Percentiles rank a stretch among this genome's conserved stretches.
phyloP scores from a whole-genome alignment of 352 stramenopile genomes.

The Detonula confervacea region DNA sequence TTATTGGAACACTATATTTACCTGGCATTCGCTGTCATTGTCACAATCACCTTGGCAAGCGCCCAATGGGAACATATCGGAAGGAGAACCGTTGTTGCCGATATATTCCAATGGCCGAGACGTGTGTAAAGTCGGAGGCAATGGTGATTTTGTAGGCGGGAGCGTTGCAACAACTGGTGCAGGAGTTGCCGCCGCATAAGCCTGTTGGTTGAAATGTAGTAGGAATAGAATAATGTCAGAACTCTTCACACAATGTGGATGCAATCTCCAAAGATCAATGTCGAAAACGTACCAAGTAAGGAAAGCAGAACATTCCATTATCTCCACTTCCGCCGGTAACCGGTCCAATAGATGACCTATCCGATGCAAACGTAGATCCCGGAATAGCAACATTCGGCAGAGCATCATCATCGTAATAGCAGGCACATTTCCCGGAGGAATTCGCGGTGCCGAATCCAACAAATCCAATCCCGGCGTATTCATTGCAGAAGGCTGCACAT shows the following conservation, averaged over 20 bases:
- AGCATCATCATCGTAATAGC: not conserved
- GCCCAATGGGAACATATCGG: not conserved
- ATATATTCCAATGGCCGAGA: not conserved
- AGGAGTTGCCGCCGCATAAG: too few relatives aligned
- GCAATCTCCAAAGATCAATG: too few relatives aligned
- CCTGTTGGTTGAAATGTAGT: not conserved
- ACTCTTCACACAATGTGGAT: too few relatives aligned
- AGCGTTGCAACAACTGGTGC: not conserved
- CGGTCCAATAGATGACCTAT: not conserved
- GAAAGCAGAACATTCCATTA: not conserved
- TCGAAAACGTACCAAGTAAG: not conserved
- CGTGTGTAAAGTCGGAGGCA: not conserved
- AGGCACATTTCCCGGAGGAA: not conserved
- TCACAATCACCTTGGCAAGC: slow-evolving; percentile 2
- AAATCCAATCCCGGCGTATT: not conserved
- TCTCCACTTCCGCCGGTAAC: not conserved
- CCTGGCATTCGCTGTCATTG: slow-evolving; percentile 4
- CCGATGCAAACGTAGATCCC: not conserved
- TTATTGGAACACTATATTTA: not conserved
- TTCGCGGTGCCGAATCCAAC: not conserved
- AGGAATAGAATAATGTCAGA: not conserved
- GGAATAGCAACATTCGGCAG: not conserved
- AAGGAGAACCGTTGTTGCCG: not conserved
- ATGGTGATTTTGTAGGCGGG: not conserved
- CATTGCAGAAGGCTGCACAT: not conserved